Evolutionary conservation across 306 rosid species (phyloP).

Genomic region (Castanopsis chinensis): DNA sequence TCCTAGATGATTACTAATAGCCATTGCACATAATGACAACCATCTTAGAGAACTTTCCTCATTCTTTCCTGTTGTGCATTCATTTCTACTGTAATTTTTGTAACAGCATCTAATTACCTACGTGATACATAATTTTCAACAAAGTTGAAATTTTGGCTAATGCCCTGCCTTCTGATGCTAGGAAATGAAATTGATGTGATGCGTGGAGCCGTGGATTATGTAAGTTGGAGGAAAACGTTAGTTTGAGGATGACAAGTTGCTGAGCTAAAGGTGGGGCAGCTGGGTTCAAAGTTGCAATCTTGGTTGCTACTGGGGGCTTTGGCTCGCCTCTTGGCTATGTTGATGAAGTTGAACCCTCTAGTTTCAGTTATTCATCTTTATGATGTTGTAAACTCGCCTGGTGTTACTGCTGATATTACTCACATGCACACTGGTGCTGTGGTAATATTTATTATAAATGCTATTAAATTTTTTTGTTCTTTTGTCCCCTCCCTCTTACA

Average conservation of each 20-base stretch:
- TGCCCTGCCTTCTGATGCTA: no score
- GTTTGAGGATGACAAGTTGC: slow-evolving; percentile 46
- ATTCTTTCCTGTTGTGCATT: no score
- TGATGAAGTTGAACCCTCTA: slow-evolving; percentile 88
- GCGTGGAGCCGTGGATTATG: no score
- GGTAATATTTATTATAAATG: slow-evolving; percentile 39
- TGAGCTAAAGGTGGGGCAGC: slow-evolving; percentile 89
- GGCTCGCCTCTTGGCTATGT: slow-evolving; percentile 82
- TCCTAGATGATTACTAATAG: no score
- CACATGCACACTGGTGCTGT: slow-evolving; percentile 98
- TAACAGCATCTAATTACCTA: no score
- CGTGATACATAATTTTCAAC: no score
- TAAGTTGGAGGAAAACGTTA: slow-evolving; percentile 47
- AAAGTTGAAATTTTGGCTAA: no score
- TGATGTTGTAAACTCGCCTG: slow-evolving; percentile 93
- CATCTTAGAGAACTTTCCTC: no score
- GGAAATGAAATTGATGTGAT: no score
- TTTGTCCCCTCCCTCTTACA: slow-evolving; percentile 33
- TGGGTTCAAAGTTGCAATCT: slow-evolving; percentile 83
- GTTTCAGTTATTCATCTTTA: slow-evolving; percentile 94
- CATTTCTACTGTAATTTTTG: no score
- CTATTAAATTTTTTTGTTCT: not conserved
- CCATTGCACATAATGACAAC: no score
- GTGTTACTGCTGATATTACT: slow-evolving; percentile 91
- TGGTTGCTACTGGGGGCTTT: slow-evolving; percentile 96